phyloP scores from a whole-genome alignment of 495 filamentous ascomycete species.

The Tuber microsphaerosporum region DNA sequence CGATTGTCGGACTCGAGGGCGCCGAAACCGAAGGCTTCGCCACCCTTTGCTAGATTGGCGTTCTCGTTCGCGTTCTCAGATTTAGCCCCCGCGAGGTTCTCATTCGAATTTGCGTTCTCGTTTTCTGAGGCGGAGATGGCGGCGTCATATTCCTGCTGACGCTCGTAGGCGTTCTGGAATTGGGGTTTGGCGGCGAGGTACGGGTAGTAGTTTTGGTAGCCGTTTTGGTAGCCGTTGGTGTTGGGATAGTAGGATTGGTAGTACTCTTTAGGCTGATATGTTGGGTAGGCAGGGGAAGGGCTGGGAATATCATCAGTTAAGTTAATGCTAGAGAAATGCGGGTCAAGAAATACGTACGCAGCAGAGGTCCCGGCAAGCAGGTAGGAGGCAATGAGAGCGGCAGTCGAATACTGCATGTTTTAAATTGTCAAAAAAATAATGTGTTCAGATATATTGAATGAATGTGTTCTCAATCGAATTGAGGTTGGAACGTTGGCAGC shows the following conservation, averaged over 20 bases:
- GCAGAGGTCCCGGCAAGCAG: constrained; percentile 27
- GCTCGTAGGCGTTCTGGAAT: constrained; percentile 34
- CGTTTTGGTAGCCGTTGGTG: constrained; percentile 35
- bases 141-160: constrained; percentile 31
- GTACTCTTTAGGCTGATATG: constrained; percentile 31
- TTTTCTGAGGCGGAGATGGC: constrained; percentile 32
- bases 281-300: not conserved
- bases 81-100: constrained; percentile 41
- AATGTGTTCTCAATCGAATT: constrained; percentile 6
- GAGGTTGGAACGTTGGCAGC: not conserved
- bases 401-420: constrained; percentile 34
- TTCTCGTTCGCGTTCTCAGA: constrained; percentile 44
- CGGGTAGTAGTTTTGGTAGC: constrained; percentile 38
- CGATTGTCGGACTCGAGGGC: constrained; percentile 40
- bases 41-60: constrained; percentile 41
- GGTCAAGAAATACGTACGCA: constrained; percentile 18
- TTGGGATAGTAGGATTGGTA: constrained; percentile 31
- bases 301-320: constrained; percentile 7
- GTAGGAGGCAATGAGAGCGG: constrained; percentile 21
- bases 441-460: constrained; percentile 15
- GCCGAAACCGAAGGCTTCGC: constrained; percentile 41
- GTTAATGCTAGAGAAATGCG: no score
- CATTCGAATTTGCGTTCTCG: constrained; percentile 42
- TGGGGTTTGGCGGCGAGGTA: constrained; percentile 28
- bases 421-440: constrained; percentile 7